A percentile compares a stretch with the other conserved stretches of the same genome.
Conservation (phyloP, 768 basidiomycete species). For the Tricholoma bakamatsutake region DNA sequence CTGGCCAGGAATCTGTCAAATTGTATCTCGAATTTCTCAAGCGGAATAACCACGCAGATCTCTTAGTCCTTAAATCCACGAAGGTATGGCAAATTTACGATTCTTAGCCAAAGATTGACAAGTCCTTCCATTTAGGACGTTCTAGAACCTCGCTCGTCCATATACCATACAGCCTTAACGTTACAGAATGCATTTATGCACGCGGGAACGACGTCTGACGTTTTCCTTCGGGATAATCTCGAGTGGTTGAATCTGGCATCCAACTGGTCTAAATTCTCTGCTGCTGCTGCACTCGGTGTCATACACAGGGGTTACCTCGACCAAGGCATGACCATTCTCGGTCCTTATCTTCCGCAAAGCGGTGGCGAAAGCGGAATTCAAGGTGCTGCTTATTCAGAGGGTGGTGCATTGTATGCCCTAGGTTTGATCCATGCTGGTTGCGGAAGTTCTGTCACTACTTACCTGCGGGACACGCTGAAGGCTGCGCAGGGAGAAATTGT, state of each 20-base stretch:
- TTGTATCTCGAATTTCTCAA: slow-evolving; percentile 94
- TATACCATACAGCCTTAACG: slow-evolving; percentile 95
- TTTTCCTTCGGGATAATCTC: slow-evolving; percentile 90
- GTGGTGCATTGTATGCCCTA: slow-evolving; percentile 92
- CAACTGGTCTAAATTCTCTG: slow-evolving; percentile 99
- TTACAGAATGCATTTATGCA: slow-evolving; percentile 98
- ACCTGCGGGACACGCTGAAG: slow-evolving; percentile 76
- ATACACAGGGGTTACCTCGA: slow-evolving; percentile 97
- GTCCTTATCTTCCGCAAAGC: slow-evolving; percentile 84
- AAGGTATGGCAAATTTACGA: slow-evolving; percentile 48
- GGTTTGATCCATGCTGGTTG: slow-evolving; percentile 93
- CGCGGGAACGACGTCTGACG: slow-evolving; percentile 94
- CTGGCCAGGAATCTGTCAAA: slow-evolving; percentile 88
- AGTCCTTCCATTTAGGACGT: slow-evolving; percentile 53
- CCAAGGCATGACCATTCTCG: slow-evolving; percentile 86
- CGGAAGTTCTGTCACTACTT: slow-evolving; percentile 70
- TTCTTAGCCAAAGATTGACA: not conserved
- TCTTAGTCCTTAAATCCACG: slow-evolving; percentile 86
- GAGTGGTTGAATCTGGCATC: slow-evolving; percentile 94
- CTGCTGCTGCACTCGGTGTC: slow-evolving; percentile 93
- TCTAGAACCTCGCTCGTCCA: slow-evolving; percentile 89
- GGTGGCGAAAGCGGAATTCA: slow-evolving; percentile 71
- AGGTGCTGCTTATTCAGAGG: slow-evolving; percentile 87
- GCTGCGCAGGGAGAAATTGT: slow-evolving; percentile 78
- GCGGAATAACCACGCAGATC: slow-evolving; percentile 89